A percentile compares a stretch with the other conserved stretches of the same genome.
These are phyloP conservation scores for Cudoniella acicularis DNA, from an alignment of 495 filamentous ascomycete genomes.

Conservation along the genomic window DNA sequence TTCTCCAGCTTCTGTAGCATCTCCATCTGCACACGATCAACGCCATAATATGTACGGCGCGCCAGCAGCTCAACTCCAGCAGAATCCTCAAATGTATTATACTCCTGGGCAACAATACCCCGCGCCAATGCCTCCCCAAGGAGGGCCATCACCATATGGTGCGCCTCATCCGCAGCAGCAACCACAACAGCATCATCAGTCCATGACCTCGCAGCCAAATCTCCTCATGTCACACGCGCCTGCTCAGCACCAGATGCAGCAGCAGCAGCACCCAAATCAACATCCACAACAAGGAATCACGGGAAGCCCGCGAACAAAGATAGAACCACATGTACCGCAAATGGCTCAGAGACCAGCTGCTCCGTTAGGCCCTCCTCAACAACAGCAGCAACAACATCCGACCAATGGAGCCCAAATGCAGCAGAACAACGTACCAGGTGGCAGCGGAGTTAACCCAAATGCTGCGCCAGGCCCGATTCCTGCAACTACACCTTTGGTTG, in stretches of 20 bases:
- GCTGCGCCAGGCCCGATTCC: constrained; percentile 97
- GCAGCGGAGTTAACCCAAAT: constrained; percentile 67
- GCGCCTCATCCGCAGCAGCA: constrained; percentile 71
- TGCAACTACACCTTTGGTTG: constrained; percentile 93
- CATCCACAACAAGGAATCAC: constrained; percentile 42
- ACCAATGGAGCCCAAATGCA: constrained; percentile 52
- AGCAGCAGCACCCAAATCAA: constrained; percentile 49
- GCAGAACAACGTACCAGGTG: constrained; percentile 38
- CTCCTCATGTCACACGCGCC: constrained; percentile 69
- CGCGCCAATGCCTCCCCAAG: constrained; percentile 60
- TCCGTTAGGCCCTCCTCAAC: constrained; percentile 44
- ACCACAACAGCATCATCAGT: constrained; percentile 61
- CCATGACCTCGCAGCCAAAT: constrained; percentile 55
- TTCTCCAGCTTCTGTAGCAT: constrained; percentile 93
- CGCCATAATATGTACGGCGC: constrained; percentile 78
- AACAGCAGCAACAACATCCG: constrained; percentile 35
- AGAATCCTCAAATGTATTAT: constrained; percentile 70
- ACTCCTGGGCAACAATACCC: constrained; percentile 59
- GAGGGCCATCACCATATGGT: constrained; percentile 65
- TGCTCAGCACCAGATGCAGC: constrained; percentile 48
- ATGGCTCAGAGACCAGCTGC: constrained; percentile 48
- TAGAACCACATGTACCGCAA: constrained; percentile 58
- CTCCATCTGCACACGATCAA: constrained; percentile 83
- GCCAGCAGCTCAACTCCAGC: constrained; percentile 70
- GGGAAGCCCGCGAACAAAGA: constrained; percentile 60